Percentiles rank a stretch among this genome's conserved stretches.
Evolutionary conservation across 2,329 filamentous ascomycete genomes (phyloP).

Genomic region (Microdochium bolleyi): DNA sequence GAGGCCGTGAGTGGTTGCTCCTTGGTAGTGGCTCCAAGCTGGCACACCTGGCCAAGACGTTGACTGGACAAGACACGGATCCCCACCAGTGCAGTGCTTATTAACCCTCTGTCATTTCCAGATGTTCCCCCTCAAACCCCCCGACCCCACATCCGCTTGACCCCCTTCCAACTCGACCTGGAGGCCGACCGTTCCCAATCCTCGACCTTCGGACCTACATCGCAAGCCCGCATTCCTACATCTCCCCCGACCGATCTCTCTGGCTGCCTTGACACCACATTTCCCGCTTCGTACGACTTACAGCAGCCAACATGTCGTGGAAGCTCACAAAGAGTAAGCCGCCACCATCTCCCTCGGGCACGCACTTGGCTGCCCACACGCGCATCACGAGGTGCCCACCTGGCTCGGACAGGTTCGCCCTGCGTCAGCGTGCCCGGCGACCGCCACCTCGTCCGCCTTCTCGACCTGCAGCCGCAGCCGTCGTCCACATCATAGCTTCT

Average conservation of each 20-base stretch:
- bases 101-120: not conserved
- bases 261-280: not conserved
- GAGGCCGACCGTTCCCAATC: not conserved
- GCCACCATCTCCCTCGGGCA: not conserved
- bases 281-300: not conserved
- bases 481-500: not conserved
- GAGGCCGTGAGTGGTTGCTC: not conserved
- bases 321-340: conserved; percentile 69
- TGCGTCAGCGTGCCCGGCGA: not conserved
- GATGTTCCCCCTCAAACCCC: not conserved
- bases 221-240: not conserved
- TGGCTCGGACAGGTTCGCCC: not conserved
- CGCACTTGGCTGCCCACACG: not conserved
- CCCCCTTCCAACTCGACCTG: not conserved
- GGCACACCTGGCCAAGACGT: not conserved
- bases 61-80: not conserved
- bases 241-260: not conserved
- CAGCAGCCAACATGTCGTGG: conserved; percentile 55
- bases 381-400: not conserved
- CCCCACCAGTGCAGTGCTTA: not conserved
- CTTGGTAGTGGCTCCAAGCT: not conserved
- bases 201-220: not conserved
- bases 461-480: too few species aligned
- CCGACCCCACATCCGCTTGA: not conserved
- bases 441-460: too few species aligned